These are phyloP conservation scores for Spinacia oleracea DNA, from an alignment of 179 eudicot genomes.

Conservation along the genomic window DNA sequence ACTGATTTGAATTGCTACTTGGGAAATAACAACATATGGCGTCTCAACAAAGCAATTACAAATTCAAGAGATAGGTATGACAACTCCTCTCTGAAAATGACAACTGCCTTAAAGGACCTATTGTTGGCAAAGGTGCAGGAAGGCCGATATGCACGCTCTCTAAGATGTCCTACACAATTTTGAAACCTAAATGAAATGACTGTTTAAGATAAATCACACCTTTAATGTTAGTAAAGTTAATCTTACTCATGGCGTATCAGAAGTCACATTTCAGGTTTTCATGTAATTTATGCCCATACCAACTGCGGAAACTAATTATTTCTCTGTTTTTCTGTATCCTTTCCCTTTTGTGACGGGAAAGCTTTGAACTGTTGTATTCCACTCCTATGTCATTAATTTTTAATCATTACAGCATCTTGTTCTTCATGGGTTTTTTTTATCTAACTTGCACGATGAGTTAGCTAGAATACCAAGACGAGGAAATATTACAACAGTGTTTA, in stretches of 20 bases:
- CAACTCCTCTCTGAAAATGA: neutral
- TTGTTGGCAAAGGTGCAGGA: neutral
- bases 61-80: neutral
- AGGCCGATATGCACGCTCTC: neutral
- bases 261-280: neutral
- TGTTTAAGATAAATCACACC: neutral
- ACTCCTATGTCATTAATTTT: neutral
- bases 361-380: neutral
- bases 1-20: too few relatives aligned
- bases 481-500: neutral
- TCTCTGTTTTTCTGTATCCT: neutral
- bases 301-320: neutral
- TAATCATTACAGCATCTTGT: neutral
- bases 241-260: neutral
- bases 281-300: neutral
- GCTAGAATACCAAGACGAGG: neutral
- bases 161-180: neutral
- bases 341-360: neutral
- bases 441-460: neutral
- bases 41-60: neutral
- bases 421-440: neutral
- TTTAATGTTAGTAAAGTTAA: neutral
- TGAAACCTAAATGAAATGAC: neutral
- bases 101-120: neutral
- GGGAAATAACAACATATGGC: neutral